Evolutionary conservation across 2,329 filamentous ascomycete genomes (phyloP), one percentile per base, ranked within the genome.

Genomic region (Moelleriella libera): DNA sequence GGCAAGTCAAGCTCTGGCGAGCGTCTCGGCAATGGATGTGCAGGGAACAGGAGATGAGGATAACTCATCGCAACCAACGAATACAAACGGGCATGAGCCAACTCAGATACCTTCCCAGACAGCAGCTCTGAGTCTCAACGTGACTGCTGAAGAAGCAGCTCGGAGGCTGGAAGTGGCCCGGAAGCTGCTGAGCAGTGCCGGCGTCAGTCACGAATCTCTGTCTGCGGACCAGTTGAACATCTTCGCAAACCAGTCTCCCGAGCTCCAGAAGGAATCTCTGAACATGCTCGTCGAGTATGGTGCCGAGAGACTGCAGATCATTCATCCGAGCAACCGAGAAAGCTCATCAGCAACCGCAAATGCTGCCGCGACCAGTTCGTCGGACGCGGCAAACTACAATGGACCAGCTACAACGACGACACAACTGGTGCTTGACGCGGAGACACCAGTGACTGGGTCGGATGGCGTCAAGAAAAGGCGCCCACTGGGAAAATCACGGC

Each of bases 161-260:
- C 68, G 74, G 29, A 67, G 75, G 40, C 65, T 65, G 44, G 68
- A 73, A 8, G 63, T 64, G 6, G 75, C 76, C 6, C 64, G 66
- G n/a, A 61, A 63, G 29, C 62, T 78, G 31, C 65, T 80, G 5
- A 60, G 44, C 2, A 64, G 66, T 2, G 67, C 61, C n/a, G 67
- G 64, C 5, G 67, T 80, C n/a, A 68, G 76, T 39, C 74, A 73
- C 1, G 60, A 63, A 2, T 72, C 74, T 0, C 61, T 80, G 8
- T 75, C 72, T 0, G 51, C 60, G 4, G 75, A 79, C 43, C 76
- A 80, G 54, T 76, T 80, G 50, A 70, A 64, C 52, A 80, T 78
- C 12, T 77, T 80, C 52, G 66, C 75, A 7, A 80, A 80, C 47
- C 76, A 80, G 58, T 70, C 75, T 1, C 74, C 75, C 0, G 66